phyloP scores from a whole-genome alignment of 805 yeast genomes.

The Wickerhamomyces kurtzmanii region DNA sequence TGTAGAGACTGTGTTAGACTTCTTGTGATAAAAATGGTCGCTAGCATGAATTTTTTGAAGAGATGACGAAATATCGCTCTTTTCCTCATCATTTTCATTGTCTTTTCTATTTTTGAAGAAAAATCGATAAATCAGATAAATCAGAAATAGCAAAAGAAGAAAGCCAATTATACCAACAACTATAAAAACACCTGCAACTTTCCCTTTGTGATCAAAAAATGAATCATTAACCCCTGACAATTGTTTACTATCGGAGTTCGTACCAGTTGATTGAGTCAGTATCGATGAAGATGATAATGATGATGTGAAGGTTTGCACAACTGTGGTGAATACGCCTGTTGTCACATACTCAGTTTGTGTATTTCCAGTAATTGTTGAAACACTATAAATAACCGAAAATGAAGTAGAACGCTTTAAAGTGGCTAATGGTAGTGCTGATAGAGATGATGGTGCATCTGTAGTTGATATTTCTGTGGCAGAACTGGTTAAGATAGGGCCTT shows the following conservation, averaged over 20 bases:
- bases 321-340: slow-evolving; percentile 3
- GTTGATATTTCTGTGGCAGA: slow-evolving; percentile 5
- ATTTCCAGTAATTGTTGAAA: slow-evolving; percentile 3
- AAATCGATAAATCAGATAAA: slow-evolving; percentile 3
- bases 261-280: slow-evolving; percentile 5
- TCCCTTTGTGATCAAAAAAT: slow-evolving; percentile 62
- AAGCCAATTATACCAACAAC: slow-evolving; percentile 62
- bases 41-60: slow-evolving; percentile 2
- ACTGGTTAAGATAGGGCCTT: slow-evolving; percentile 6
- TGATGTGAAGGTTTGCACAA: slow-evolving; percentile 3
- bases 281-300: slow-evolving; percentile 1
- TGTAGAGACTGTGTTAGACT: slow-evolving; percentile 1
- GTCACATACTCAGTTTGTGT: slow-evolving; percentile 5
- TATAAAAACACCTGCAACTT: slow-evolving; percentile 79
- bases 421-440: slow-evolving; percentile 1
- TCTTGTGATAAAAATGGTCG: slow-evolving; percentile 1
- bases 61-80: not conserved
- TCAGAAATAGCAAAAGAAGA: slow-evolving; percentile 10
- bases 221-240: slow-evolving; percentile 18
- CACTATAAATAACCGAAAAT: slow-evolving; percentile 2
- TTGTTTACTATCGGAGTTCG: slow-evolving; percentile 5
- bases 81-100: slow-evolving; percentile 3
- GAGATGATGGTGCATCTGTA: not conserved
- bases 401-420: slow-evolving; percentile 1
- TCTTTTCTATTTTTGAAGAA: not conserved